Evolutionary conservation across 371 early-diverging fungal genomes (phyloP).

Genomic region (Batkoa obscura): DNA sequence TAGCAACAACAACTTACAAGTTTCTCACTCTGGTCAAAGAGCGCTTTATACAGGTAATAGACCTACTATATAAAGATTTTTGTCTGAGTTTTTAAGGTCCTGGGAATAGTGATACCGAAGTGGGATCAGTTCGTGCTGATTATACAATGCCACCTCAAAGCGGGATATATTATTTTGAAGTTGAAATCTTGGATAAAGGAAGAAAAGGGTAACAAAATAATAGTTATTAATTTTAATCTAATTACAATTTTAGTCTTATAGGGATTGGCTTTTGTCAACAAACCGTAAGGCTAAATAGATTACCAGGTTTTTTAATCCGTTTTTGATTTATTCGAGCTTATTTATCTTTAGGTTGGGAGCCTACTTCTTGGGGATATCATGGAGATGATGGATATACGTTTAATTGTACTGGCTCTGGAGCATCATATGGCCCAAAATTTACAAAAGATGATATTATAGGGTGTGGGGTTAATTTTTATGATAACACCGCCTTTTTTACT

Average conservation of each 20-base stretch:
- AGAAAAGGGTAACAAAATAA: conserved; percentile 45
- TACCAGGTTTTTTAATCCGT: conserved; percentile 40
- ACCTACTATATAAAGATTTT: no score
- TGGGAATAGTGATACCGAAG: conserved; percentile 59
- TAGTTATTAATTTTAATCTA: not conserved
- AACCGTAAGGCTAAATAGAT: conserved; percentile 29
- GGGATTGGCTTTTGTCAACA: conserved; percentile 64
- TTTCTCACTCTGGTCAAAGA: no score
- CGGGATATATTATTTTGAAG: conserved; percentile 85
- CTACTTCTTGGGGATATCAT: conserved; percentile 69
- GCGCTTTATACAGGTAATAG: no score
- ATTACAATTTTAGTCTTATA: conserved; percentile 30
- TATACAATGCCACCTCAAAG: conserved; percentile 62
- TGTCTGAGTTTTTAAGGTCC: conserved; percentile 26
- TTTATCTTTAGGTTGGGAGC: conserved; percentile 44
- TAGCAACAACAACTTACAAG: no score
- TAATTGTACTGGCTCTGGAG: conserved; percentile 56
- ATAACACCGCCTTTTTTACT: conserved; percentile 62
- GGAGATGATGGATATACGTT: conserved; percentile 78
- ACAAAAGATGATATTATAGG: conserved; percentile 83
- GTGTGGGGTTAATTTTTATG: conserved; percentile 71
- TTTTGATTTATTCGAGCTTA: not conserved
- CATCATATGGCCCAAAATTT: conserved; percentile 74
- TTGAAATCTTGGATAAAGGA: conserved; percentile 66
- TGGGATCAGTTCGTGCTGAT: conserved; percentile 67